A percentile compares a stretch with the other conserved stretches of the same genome.
Conservation (phyloP, 108 stramenopile genomes). For the Mediolabrus comicus region DNA sequence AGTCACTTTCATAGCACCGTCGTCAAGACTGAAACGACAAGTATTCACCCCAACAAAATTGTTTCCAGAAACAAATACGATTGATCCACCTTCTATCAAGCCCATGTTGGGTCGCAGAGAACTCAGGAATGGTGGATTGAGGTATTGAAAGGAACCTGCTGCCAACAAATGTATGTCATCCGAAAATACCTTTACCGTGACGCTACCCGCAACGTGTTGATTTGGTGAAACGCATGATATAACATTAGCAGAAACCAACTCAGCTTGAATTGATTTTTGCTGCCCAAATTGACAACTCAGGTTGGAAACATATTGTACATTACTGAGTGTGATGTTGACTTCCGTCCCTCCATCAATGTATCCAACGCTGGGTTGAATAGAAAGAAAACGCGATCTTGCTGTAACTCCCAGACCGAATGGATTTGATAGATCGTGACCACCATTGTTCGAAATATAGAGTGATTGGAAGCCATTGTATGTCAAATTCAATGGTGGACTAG, state of each 20-base stretch:
- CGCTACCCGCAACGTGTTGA: not conserved
- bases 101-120: constrained; percentile 27
- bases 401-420: constrained; percentile 23
- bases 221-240: constrained; percentile 29
- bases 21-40: constrained; percentile 27
- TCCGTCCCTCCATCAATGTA: constrained; percentile 37
- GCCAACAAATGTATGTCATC: constrained; percentile 15
- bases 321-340: constrained; percentile 24
- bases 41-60: constrained; percentile 23
- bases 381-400: constrained; percentile 27
- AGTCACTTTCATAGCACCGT: constrained; percentile 12
- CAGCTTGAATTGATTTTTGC: no score
- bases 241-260: not conserved
- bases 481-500: constrained; percentile 37
- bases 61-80: constrained; percentile 15
- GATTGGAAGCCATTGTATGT: constrained; percentile 30
- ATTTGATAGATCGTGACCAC: constrained; percentile 19
- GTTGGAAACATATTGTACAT: constrained; percentile 16
- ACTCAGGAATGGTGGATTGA: constrained; percentile 20
- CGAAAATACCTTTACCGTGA: constrained; percentile 15
- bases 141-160: constrained; percentile 33
- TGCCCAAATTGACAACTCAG: constrained; percentile 42
- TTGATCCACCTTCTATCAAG: constrained; percentile 29
- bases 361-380: constrained; percentile 32
- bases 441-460: constrained; percentile 28